These are phyloP conservation scores for Lodderomyces oxycetoniae DNA, from an alignment of 1,139 yeast species.

Conservation along the genomic window DNA sequence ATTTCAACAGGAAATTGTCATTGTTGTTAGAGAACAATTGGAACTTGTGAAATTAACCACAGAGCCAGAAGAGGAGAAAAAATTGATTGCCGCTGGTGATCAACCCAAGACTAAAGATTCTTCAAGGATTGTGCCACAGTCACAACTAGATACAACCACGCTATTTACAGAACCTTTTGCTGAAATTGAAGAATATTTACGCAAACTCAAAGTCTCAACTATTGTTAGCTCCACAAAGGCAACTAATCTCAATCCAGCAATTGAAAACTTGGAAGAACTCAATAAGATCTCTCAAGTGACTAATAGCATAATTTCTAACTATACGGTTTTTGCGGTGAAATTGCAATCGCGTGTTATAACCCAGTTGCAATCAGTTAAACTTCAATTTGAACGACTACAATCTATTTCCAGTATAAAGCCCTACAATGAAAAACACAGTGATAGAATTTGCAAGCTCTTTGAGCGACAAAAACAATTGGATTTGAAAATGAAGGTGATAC, in stretches of 20 bases:
- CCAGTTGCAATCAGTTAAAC: slow-evolving; percentile 21
- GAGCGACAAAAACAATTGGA: slow-evolving; percentile 23
- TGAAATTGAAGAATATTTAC: slow-evolving; percentile 39
- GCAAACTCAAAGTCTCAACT: slow-evolving; percentile 1
- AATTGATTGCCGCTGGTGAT: neutral
- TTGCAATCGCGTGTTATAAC: slow-evolving; percentile 21
- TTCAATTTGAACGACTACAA: slow-evolving; percentile 20
- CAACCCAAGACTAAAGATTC: neutral
- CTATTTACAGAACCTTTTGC: slow-evolving; percentile 51
- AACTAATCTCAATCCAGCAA: slow-evolving; percentile 4
- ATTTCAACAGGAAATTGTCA: slow-evolving; percentile 4
- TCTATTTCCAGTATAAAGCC: slow-evolving; percentile 12
- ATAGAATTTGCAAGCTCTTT: slow-evolving; percentile 15
- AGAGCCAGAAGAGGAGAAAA: slow-evolving; percentile 1
- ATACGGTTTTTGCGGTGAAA: slow-evolving; percentile 21
- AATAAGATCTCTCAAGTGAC: slow-evolving; percentile 20
- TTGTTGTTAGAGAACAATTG: slow-evolving; percentile 11
- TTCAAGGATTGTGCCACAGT: slow-evolving; percentile 1
- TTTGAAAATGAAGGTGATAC: slow-evolving; percentile 19
- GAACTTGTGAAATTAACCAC: slow-evolving; percentile 13
- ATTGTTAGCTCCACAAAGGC: neutral
- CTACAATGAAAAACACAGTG: slow-evolving; percentile 13
- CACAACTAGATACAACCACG: neutral
- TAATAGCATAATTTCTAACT: slow-evolving; percentile 17
- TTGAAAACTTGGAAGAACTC: slow-evolving; percentile 16